A percentile compares a stretch with the other conserved stretches of the same genome.
These are phyloP conservation scores for Asterophora parasitica DNA, from an alignment of 768 basidiomycete species.

Conservation along the genomic window DNA sequence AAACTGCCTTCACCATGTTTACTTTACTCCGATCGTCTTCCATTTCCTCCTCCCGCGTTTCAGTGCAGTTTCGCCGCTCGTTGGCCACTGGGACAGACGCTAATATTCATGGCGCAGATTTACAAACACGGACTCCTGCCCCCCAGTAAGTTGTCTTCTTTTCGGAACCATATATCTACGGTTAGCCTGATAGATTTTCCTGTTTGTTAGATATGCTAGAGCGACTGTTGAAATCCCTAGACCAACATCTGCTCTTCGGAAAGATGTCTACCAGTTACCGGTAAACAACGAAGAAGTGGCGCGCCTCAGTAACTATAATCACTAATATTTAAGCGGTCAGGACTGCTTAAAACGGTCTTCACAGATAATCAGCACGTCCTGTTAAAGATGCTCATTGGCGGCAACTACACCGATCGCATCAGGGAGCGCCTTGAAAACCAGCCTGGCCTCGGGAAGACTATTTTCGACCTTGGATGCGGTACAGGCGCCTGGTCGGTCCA, in stretches of 20 bases:
- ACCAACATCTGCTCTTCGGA: background rate
- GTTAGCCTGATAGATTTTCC: too few species aligned
- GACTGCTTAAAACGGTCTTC: background rate
- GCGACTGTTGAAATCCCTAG: background rate
- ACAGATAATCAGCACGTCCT: constrained; percentile 7
- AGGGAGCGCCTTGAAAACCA: background rate
- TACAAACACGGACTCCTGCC: background rate
- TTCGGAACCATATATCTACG: too few species aligned
- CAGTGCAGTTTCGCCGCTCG: background rate
- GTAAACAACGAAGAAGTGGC: constrained; percentile 8
- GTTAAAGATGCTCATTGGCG: constrained; percentile 5
- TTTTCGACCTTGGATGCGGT: constrained; percentile 3
- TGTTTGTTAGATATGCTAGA: background rate
- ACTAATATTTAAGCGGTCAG: background rate
- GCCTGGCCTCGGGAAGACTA: background rate
- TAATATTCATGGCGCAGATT: background rate
- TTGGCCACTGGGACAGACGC: constrained; percentile 1
- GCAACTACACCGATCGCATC: constrained; percentile 1
- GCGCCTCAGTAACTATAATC: background rate
- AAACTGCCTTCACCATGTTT: background rate
- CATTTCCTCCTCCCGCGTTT: background rate
- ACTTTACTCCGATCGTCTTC: background rate
- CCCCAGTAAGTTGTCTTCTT: background rate
- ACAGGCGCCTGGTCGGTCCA: background rate
- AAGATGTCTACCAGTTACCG: constrained; percentile 4